These are phyloP conservation scores for Penstemon davidsonii DNA, from an alignment of 257 asterid species.

Conservation along the genomic window DNA sequence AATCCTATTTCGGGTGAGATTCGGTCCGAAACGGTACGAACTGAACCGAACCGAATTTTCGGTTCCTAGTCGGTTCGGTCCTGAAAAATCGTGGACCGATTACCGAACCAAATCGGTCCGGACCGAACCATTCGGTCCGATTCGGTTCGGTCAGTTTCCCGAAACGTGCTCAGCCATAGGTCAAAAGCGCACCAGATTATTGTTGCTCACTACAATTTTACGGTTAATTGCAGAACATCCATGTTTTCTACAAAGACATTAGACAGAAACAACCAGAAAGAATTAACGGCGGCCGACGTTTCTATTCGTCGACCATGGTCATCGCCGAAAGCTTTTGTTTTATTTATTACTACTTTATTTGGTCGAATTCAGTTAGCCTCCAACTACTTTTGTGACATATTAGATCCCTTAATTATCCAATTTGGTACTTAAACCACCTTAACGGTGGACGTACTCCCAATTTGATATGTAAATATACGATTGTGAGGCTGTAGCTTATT, in stretches of 20 bases:
- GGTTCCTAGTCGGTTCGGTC: conserved; percentile 16
- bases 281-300: conserved; percentile 32
- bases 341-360: background rate
- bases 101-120: background rate
- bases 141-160: too few relatives aligned
- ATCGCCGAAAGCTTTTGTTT: conserved; percentile 26
- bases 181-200: background rate
- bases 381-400: background rate
- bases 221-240: background rate
- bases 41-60: conserved; percentile 1
- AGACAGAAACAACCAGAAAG: background rate
- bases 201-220: background rate
- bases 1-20: too few relatives aligned
- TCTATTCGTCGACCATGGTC: conserved; percentile 12
- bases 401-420: background rate
- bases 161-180: too few relatives aligned
- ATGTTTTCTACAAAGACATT: background rate
- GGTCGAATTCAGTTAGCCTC: background rate
- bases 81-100: background rate
- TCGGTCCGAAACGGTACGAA: too few relatives aligned
- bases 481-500: too few relatives aligned
- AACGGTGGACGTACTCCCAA: too few relatives aligned
- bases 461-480: too few relatives aligned
- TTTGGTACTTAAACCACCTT: too few relatives aligned
- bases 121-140: too few relatives aligned